Evolutionary conservation across 768 basidiomycete genomes (phyloP), one percentile per base, ranked within the genome.

Genomic region (Pulveroboletus ravenelii): DNA sequence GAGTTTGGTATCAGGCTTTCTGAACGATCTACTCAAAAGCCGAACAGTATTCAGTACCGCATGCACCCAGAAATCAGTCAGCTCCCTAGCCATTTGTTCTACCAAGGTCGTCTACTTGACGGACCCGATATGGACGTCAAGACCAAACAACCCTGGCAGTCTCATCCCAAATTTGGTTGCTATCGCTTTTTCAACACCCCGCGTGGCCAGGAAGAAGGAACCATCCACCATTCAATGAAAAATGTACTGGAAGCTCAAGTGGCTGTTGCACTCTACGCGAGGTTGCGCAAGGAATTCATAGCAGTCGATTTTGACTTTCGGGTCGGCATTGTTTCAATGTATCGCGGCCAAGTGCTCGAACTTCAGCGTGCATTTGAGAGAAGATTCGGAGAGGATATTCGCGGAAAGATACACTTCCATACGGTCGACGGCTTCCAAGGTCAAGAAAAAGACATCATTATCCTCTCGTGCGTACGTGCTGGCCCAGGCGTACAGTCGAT

Each of bases 351-450:
- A 63, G 79, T 96, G 37, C 51, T 68, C 10, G 89, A 90, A 62
- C 71, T 99, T 45, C 80, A 80, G 29, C 75, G 78, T 13, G 71
- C 77, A 6, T 98, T 99, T 59, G 72, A 76, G 40, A 69, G 75
- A 48, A 76, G 78, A 13, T 96, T 90, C 65, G 93, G 93, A 3
- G 63, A 72, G 30, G 77, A 81, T 20, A 81, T 96, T 18, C 60
- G 85, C 1, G 75, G 76, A 30, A 81, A 77, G 38, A 81, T 99
- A 35, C 87, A 94, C 61, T 97, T 99, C 73, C 89, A 96, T 64
- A 98, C 96, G 0, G 95, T 99, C 35, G 95, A 99, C 69, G 96
- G 95, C 10, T 98, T 98, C 63, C 96, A 99, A 47, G 96, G 96
- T 42, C 96, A 99, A 72, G 96, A 99, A 68, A 99, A 99, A 66